These are phyloP conservation scores for Garcia nutans DNA, from an alignment of 345 rosid genomes.

Conservation along the genomic window DNA sequence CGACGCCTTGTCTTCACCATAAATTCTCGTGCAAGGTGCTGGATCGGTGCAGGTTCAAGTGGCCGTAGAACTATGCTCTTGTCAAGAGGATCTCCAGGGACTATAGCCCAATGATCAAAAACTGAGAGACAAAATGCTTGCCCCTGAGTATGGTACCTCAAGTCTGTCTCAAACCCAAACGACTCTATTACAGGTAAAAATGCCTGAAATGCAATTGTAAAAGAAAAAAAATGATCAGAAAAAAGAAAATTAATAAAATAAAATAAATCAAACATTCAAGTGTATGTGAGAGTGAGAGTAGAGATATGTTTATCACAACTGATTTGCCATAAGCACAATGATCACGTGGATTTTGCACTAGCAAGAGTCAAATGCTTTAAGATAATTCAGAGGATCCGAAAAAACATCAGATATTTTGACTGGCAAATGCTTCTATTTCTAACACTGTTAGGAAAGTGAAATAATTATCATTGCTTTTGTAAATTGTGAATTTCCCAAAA, in stretches of 20 bases:
- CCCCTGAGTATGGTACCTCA: slow-evolving; percentile 89
- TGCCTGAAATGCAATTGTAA: slow-evolving; percentile 48
- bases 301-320: background rate
- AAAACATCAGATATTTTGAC: too few species aligned
- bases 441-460: too few species aligned
- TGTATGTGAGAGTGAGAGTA: background rate
- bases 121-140: slow-evolving; percentile 79
- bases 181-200: slow-evolving; percentile 87
- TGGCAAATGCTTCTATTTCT: too few species aligned
- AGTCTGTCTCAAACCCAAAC: slow-evolving; percentile 89
- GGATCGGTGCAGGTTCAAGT: slow-evolving; percentile 87
- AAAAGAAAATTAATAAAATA: background rate
- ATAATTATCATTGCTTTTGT: too few species aligned
- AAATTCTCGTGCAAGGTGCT: slow-evolving; percentile 87
- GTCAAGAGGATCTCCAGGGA: slow-evolving; percentile 96
- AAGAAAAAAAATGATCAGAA: background rate
- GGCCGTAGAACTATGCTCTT: slow-evolving; percentile 78
- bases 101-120: slow-evolving; percentile 92
- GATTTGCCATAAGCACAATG: too few species aligned
- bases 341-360: background rate
- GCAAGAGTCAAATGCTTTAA: background rate
- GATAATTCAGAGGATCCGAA: too few species aligned
- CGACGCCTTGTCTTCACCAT: slow-evolving; percentile 88
- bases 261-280: background rate
- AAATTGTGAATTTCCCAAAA: too few species aligned